phyloP scores from a whole-genome alignment of 2,329 filamentous ascomycete genomes.

The Thielaviopsis ethacetica region DNA sequence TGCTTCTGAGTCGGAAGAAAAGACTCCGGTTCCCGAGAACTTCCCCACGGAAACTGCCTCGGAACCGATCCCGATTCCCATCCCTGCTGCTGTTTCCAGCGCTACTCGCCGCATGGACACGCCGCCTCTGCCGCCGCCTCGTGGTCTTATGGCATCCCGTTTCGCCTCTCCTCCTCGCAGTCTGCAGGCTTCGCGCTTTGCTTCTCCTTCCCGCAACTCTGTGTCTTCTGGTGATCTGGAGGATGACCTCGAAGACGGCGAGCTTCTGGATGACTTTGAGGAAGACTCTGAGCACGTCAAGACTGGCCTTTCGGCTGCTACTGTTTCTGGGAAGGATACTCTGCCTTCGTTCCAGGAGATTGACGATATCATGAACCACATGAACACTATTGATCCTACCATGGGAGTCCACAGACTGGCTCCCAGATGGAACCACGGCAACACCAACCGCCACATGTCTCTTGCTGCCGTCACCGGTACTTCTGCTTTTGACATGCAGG shows the following conservation, averaged over 20 bases:
- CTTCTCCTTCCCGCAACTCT: slow-evolving; percentile 26
- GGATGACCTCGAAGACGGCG: slow-evolving; percentile 17
- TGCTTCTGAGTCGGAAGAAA: slow-evolving; percentile 3
- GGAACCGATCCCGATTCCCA: slow-evolving; percentile 14
- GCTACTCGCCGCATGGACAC: slow-evolving; percentile 13
- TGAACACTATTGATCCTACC: slow-evolving; percentile 57
- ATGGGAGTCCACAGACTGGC: slow-evolving; percentile 53
- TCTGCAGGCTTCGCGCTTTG: slow-evolving; percentile 32
- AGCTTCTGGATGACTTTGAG: slow-evolving; percentile 14
- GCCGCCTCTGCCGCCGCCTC: slow-evolving; percentile 13
- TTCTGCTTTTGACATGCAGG: not conserved
- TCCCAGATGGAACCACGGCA: slow-evolving; percentile 30
- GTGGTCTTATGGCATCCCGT: slow-evolving; percentile 27
- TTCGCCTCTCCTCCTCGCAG: slow-evolving; percentile 26
- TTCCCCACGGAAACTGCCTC: slow-evolving; percentile 9
- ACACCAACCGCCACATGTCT: slow-evolving; percentile 23
- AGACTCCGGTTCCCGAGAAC: slow-evolving; percentile 11
- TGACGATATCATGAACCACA: slow-evolving; percentile 78
- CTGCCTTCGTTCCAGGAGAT: slow-evolving; percentile 60
- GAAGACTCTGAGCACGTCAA: slow-evolving; percentile 13
- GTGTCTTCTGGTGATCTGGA: slow-evolving; percentile 25
- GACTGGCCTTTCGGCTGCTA: slow-evolving; percentile 13
- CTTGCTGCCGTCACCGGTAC: slow-evolving; percentile 19
- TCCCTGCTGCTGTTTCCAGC: slow-evolving; percentile 1
- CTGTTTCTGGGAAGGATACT: slow-evolving; percentile 19